Base-by-base conservation (phyloP, 2,329 filamentous ascomycete genomes). In the Clonostachys rosea region DNA sequence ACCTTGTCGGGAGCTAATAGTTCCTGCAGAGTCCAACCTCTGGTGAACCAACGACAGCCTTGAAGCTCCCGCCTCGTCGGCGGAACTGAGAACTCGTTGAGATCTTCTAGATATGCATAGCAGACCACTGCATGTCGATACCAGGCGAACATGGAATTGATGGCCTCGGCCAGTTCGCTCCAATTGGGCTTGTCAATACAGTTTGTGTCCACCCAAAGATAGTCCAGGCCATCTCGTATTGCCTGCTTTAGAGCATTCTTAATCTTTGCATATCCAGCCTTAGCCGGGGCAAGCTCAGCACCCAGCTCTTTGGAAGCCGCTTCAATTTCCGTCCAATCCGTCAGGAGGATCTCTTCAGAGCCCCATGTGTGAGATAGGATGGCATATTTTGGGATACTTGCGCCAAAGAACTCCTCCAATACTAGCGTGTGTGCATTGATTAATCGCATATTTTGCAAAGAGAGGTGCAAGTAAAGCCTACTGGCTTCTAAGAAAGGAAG, bases 311-410 rank as follows among this genome's bases (percentile, higher is more conserved):
- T 30, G 24, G 24, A 30, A 10, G 24, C 7, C 4, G 24, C 24
- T 30, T 30, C 24, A 30, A 30, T 10, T 30, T 30, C 24, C 24
- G 24, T 30, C 9, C 24, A 30, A 4, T 56, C 52, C 16, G 55
- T 52, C 40, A 54, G 52, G 5, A 51, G 54, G 37, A 61, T 55
- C 43, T 64, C 61, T 7, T 61, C 59, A 5, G 50, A 37, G 9
- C 50, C 55, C 55, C 59, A 62, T 14, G 59, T 61, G 50, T 64
- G 61, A 13, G 61, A 63, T 8, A 64, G 48, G 40, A 64, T 61
- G 43, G 59, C 60, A 46, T 64, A 64, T 43, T 49, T 47, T 8
- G 52, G 51, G 4, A 30, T 30, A 30, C 6, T 30, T 34, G 61
- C 58, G 12, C 37, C 13, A 40, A 46, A 49, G 44, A 52, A 56